These are phyloP conservation scores for Mycena amicta DNA, from an alignment of 768 basidiomycete genomes.

Conservation along the genomic window DNA sequence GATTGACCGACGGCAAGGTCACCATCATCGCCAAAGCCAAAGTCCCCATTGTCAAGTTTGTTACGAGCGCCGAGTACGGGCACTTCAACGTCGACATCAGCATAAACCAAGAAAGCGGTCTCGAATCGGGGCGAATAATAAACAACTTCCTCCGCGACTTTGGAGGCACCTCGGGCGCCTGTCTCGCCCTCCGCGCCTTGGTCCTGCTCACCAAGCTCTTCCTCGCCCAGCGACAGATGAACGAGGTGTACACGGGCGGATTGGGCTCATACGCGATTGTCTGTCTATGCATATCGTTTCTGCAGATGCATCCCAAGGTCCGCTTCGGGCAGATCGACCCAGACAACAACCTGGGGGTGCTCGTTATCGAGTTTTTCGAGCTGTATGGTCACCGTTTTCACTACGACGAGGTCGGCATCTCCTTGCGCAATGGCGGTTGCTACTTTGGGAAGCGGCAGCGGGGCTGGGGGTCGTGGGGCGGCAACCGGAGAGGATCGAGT, in stretches of 20 bases:
- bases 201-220: constrained; percentile 91
- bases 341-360: constrained; percentile 85
- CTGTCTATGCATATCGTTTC: constrained; percentile 88
- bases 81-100: constrained; percentile 91
- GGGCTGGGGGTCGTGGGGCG: constrained; percentile 74
- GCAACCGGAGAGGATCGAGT: constrained; percentile 44
- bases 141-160: constrained; percentile 77
- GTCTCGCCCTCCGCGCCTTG: constrained; percentile 77
- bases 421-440: constrained; percentile 81
- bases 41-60: constrained; percentile 96
- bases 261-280: constrained; percentile 94
- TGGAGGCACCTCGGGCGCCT: constrained; percentile 33
- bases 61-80: constrained; percentile 65
- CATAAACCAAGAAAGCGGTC: constrained; percentile 86
- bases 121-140: constrained; percentile 77
- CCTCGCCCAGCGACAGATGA: constrained; percentile 87
- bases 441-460: constrained; percentile 83
- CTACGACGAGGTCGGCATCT: constrained; percentile 88
- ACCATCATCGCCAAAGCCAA: constrained; percentile 91
- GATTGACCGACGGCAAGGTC: constrained; percentile 73
- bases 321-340: constrained; percentile 86
- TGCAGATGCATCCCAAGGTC: constrained; percentile 98
- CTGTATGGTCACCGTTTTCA: constrained; percentile 92
- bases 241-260: constrained; percentile 97
- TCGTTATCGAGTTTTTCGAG: constrained; percentile 97